Conservation (phyloP, 306 rosid genomes). For the Fragaria nilgerrensis region DNA sequence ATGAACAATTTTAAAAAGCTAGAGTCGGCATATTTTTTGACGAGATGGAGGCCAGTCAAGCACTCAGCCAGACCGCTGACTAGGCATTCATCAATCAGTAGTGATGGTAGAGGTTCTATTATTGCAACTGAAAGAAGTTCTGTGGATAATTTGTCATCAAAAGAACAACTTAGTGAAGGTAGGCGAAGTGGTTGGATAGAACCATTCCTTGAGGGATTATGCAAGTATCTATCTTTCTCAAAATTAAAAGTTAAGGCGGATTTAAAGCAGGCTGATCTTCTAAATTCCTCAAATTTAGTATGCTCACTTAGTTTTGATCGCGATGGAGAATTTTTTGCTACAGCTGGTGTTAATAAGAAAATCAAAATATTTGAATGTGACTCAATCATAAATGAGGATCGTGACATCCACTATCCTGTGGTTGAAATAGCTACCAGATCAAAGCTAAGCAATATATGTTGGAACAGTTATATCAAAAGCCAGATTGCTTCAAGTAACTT, state of each 20-base stretch:
- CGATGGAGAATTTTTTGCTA: slow-evolving; percentile 90
- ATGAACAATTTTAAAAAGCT: slow-evolving; percentile 91
- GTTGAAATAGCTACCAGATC: slow-evolving; percentile 92
- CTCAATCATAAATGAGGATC: slow-evolving; percentile 70
- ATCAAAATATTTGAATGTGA: slow-evolving; percentile 88
- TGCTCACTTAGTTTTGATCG: slow-evolving; percentile 91
- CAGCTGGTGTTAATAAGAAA: slow-evolving; percentile 95
- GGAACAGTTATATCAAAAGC: slow-evolving; percentile 95
- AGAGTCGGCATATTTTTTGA: slow-evolving; percentile 78
- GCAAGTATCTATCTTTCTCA: slow-evolving; percentile 87
- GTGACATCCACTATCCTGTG: slow-evolving; percentile 93
- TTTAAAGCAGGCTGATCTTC: slow-evolving; percentile 95
- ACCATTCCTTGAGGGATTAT: slow-evolving; percentile 92
- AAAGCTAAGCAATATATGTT: slow-evolving; percentile 86
- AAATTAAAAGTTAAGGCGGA: slow-evolving; percentile 87
- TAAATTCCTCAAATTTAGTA: slow-evolving; percentile 91
- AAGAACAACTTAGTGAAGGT: slow-evolving; percentile 47
- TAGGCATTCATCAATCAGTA: slow-evolving; percentile 55
- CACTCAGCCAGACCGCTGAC: slow-evolving; percentile 39
- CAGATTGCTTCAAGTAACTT: slow-evolving; percentile 99
- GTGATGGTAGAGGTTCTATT: slow-evolving; percentile 70
- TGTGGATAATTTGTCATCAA: slow-evolving; percentile 54
- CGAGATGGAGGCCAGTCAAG: slow-evolving; percentile 65
- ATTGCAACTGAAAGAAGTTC: slow-evolving; percentile 67
- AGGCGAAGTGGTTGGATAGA: slow-evolving; percentile 86